A percentile compares a stretch with the other conserved stretches of the same genome.
phyloP scores from a whole-genome alignment of 2,329 filamentous ascomycete species.

The Clarireedia paspali region DNA sequence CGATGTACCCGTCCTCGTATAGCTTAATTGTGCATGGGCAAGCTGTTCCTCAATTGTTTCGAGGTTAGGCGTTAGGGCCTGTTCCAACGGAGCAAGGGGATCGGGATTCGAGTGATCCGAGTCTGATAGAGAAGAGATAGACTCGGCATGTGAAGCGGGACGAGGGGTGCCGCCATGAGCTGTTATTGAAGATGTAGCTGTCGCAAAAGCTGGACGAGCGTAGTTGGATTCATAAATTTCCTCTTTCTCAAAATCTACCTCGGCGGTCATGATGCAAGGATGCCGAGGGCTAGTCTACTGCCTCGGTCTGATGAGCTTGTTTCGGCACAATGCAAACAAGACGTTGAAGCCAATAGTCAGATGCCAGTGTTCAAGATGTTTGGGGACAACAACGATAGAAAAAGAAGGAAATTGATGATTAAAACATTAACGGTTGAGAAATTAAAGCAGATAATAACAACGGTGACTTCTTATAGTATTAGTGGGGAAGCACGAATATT shows the following conservation, averaged over 20 bases:
- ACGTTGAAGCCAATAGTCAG: too few species aligned
- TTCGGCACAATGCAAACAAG: background rate
- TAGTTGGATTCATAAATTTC: constrained; percentile 7
- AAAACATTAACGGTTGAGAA: too few species aligned
- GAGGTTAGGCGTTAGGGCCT: constrained; percentile 32
- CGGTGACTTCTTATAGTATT: background rate
- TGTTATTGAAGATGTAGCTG: constrained; percentile 3
- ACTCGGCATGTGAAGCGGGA: background rate
- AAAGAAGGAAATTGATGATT: too few species aligned
- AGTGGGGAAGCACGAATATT: background rate
- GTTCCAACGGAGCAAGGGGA: constrained; percentile 32
- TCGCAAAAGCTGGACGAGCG: constrained; percentile 5
- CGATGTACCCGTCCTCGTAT: constrained; percentile 36
- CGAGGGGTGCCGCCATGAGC: constrained; percentile 17
- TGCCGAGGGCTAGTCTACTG: background rate
- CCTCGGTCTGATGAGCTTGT: too few species aligned
- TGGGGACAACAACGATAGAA: too few species aligned
- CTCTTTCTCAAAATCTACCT: constrained; percentile 15
- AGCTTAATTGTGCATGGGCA: constrained; percentile 29
- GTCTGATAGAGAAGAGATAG: constrained; percentile 10
- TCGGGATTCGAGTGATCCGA: constrained; percentile 21
- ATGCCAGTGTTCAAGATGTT: too few species aligned
- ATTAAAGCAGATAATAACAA: background rate
- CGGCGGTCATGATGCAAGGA: constrained; percentile 13
- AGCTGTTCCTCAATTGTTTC: constrained; percentile 35